Percentiles rank a stretch among this genome's conserved stretches.
Evolutionary conservation across 495 filamentous ascomycete genomes (phyloP).

Genomic region (Lasiosphaeria miniovina): DNA sequence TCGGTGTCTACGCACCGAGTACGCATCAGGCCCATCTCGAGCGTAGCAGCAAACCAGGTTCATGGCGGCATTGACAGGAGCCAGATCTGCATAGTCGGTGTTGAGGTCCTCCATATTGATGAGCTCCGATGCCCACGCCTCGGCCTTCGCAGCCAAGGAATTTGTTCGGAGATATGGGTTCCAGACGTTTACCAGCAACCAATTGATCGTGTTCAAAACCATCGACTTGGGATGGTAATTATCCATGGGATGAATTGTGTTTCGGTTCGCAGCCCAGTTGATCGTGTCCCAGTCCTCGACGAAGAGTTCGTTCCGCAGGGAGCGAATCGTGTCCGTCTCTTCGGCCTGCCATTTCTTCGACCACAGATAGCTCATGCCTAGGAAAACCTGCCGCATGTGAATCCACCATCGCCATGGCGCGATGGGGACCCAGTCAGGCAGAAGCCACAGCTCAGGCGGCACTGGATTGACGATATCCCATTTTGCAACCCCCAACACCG

Average conservation of each 20-base stretch:
- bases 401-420: slow-evolving; percentile 99
- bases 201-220: slow-evolving; percentile 73
- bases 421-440: slow-evolving; percentile 94
- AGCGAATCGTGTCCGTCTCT: slow-evolving; percentile 64
- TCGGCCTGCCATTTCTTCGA: slow-evolving; percentile 73
- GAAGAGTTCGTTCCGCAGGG: slow-evolving; percentile 81
- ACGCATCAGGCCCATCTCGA: slow-evolving; percentile 72
- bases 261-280: slow-evolving; percentile 72
- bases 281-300: slow-evolving; percentile 75
- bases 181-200: slow-evolving; percentile 72
- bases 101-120: slow-evolving; percentile 88
- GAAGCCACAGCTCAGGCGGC: slow-evolving; percentile 89
- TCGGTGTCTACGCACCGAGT: slow-evolving; percentile 71
- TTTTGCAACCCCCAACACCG: slow-evolving; percentile 73
- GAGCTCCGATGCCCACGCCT: slow-evolving; percentile 67
- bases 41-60: slow-evolving; percentile 83
- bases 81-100: slow-evolving; percentile 81
- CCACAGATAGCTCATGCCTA: slow-evolving; percentile 89
- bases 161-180: slow-evolving; percentile 66
- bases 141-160: slow-evolving; percentile 58
- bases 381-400: slow-evolving; percentile 88
- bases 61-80: slow-evolving; percentile 85
- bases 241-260: slow-evolving; percentile 73
- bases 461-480: slow-evolving; percentile 95
- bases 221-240: slow-evolving; percentile 93